phyloP scores from a whole-genome alignment of 106 monocot species.

The Xerophyta viscosa region DNA sequence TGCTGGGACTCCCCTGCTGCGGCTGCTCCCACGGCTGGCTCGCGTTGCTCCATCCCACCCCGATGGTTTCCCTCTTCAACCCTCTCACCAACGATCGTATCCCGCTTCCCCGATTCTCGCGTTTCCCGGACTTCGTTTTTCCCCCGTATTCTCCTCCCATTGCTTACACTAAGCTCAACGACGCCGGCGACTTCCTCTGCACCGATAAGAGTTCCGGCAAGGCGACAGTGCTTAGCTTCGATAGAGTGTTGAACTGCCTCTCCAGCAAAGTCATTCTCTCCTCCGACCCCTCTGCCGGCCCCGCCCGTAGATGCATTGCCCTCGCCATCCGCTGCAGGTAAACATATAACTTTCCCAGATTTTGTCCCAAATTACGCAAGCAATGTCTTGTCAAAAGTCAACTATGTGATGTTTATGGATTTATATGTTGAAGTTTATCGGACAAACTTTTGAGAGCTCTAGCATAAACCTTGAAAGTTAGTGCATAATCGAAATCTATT shows the following conservation, averaged over 20 bases:
- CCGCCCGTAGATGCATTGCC: background rate
- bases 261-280: background rate
- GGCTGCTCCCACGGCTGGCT: background rate
- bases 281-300: background rate
- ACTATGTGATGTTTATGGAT: no score
- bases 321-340: background rate
- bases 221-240: background rate
- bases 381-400: no score
- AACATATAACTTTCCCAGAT: no score
- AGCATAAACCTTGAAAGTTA: no score
- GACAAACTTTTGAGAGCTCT: no score
- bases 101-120: background rate
- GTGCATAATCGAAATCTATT: no score
- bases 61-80: background rate
- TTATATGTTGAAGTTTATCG: no score
- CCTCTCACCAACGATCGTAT: background rate
- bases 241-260: background rate
- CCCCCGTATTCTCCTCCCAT: background rate
- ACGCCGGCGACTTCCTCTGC: no score
- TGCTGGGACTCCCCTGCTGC: background rate
- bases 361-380: no score
- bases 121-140: background rate
- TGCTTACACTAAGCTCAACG: background rate
- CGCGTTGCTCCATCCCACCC: background rate
- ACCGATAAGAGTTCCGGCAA: no score